A percentile compares a stretch with the other conserved stretches of the same genome.
Conservation (phyloP, 305 asterid species). For the Fraxinus albicans region DNA sequence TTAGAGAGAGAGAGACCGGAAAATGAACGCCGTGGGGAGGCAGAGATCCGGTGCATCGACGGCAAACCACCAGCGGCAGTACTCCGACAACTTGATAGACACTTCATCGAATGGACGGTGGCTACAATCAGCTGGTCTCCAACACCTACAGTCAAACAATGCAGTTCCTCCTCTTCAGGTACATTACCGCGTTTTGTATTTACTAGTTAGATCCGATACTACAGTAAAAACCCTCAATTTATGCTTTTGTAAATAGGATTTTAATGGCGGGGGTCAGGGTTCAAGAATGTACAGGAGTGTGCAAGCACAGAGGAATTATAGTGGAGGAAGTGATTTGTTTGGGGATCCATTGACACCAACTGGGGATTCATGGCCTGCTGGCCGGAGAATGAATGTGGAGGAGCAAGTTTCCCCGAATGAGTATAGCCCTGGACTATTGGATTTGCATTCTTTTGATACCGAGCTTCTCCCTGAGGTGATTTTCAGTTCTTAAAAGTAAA, state of each 20-base stretch:
- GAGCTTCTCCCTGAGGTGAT: slow-evolving; percentile 80
- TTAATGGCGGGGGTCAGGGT: slow-evolving; percentile 69
- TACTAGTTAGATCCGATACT: background rate
- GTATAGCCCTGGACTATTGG: slow-evolving; percentile 88
- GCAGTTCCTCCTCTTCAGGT: slow-evolving; percentile 67
- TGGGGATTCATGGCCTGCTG: slow-evolving; percentile 31
- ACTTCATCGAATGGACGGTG: slow-evolving; percentile 80
- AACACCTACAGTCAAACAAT: slow-evolving; percentile 75
- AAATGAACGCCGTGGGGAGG: slow-evolving; percentile 82
- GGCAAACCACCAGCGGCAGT: slow-evolving; percentile 84
- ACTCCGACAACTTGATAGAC: slow-evolving; percentile 74
- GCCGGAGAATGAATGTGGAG: slow-evolving; percentile 53
- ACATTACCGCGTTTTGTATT: background rate
- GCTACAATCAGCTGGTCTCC: slow-evolving; percentile 97
- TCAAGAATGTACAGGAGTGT: slow-evolving; percentile 58
- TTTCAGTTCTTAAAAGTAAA: background rate
- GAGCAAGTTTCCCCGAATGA: slow-evolving; percentile 65
- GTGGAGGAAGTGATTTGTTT: slow-evolving; percentile 62
- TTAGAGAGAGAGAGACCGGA: slow-evolving; percentile 3
- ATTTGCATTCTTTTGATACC: slow-evolving; percentile 93
- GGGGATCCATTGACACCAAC: slow-evolving; percentile 77
- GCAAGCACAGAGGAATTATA: slow-evolving; percentile 57
- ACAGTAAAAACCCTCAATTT: background rate
- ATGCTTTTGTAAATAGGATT: slow-evolving; percentile 46
- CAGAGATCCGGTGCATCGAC: slow-evolving; percentile 81